Conservation (phyloP, 2,329 filamentous ascomycete species). For the Aschersonia sp. region DNA sequence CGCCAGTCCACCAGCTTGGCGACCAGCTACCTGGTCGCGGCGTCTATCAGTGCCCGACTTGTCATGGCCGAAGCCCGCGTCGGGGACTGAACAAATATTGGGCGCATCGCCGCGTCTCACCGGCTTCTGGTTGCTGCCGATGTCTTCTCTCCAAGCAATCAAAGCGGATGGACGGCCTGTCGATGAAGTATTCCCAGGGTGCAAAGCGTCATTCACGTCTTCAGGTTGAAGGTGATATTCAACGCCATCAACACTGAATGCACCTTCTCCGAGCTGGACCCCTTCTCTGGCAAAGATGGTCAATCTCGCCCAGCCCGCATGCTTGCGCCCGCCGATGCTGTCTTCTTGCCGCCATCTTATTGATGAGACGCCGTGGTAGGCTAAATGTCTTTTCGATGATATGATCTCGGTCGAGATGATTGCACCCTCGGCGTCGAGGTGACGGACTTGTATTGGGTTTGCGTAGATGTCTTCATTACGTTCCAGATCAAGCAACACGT, state of each 20-base stretch:
- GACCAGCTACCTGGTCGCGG: background rate
- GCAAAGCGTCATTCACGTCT: conserved; percentile 1
- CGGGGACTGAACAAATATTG: background rate
- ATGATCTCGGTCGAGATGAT: conserved; percentile 2
- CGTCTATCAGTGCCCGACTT: background rate
- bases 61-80: background rate
- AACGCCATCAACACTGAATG: conserved; percentile 5
- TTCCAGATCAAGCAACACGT: conserved; percentile 1
- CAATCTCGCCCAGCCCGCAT: conserved; percentile 5
- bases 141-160: conserved; percentile 1
- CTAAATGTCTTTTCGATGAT: conserved; percentile 3
- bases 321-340: background rate
- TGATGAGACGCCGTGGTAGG: conserved; percentile 1
- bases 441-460: conserved; percentile 3
- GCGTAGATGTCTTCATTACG: conserved; percentile 5
- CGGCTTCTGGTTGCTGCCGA: background rate
- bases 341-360: background rate
- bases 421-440: conserved; percentile 3
- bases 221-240: conserved; percentile 7
- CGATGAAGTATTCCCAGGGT: background rate
- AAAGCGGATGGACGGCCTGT: background rate
- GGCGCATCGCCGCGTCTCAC: background rate
- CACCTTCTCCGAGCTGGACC: conserved; percentile 4
- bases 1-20: background rate
- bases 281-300: conserved; percentile 2